Evolutionary conservation across 2,329 filamentous ascomycete species (phyloP).

Genomic region (Dryadomyces sulphureus): DNA sequence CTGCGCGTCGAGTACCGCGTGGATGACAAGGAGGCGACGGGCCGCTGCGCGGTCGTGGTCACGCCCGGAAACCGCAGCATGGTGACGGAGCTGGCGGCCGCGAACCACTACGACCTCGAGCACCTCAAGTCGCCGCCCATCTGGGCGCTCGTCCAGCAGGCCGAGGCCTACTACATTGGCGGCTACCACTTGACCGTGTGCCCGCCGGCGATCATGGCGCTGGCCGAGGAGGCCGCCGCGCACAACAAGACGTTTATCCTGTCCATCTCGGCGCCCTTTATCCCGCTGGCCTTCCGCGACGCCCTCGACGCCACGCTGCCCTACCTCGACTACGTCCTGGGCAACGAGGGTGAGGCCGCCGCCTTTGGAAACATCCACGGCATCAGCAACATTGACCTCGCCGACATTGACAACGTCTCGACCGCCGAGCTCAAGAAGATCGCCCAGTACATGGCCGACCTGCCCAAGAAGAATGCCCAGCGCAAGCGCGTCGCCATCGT

Average conservation of each 20-base stretch:
- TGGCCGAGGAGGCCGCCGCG: conserved; percentile 77
- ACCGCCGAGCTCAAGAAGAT: conserved; percentile 60
- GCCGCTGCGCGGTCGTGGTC: conserved; percentile 91
- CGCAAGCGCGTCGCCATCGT: conserved; percentile 77
- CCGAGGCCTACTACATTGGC: conserved; percentile 81
- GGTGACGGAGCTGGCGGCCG: conserved; percentile 88
- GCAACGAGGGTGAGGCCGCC: conserved; percentile 90
- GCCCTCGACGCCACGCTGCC: conserved; percentile 70
- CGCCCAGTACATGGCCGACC: conserved; percentile 67
- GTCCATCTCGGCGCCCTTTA: conserved; percentile 90
- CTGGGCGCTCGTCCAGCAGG: conserved; percentile 82
- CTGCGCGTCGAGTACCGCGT: conserved; percentile 91
- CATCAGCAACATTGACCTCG: conserved; percentile 32
- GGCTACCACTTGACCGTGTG: conserved; percentile 97
- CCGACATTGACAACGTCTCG: conserved; percentile 45
- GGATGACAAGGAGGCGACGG: conserved; percentile 70
- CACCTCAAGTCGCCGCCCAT: conserved; percentile 84
- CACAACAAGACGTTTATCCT: conserved; percentile 88
- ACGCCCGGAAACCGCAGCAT: conserved; percentile 92
- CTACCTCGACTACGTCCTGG: conserved; percentile 93
- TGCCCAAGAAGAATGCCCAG: conserved; percentile 83
- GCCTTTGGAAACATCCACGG: conserved; percentile 74
- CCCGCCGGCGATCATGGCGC: conserved; percentile 74
- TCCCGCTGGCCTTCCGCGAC: conserved; percentile 95
- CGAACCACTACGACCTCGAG: conserved; percentile 92